Evolutionary conservation across 495 filamentous ascomycete species (phyloP).

Genomic region (Neurospora sp.): DNA sequence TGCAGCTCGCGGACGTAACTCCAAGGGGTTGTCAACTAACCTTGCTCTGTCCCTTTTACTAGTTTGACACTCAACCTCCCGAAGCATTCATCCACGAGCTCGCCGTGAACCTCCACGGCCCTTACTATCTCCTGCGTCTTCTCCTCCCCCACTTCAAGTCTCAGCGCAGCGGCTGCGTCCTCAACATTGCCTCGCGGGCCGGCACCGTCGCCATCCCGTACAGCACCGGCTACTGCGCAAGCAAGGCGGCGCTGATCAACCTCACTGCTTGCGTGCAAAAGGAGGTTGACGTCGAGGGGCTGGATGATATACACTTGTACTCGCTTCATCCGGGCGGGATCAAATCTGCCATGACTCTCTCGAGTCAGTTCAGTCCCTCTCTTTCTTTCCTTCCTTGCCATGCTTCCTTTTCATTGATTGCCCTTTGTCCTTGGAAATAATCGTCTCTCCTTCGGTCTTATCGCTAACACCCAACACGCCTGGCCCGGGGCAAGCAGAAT

Average conservation of each 20-base stretch:
- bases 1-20: background rate
- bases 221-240: slow-evolving; percentile 23
- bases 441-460: too few species aligned
- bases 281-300: slow-evolving; percentile 21
- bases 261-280: slow-evolving; percentile 23
- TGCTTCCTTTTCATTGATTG: too few species aligned
- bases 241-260: slow-evolving; percentile 28
- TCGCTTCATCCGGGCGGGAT: slow-evolving; percentile 25
- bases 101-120: slow-evolving; percentile 47
- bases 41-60: background rate
- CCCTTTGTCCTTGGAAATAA: too few species aligned
- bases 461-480: background rate
- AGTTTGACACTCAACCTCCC: slow-evolving; percentile 20
- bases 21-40: background rate
- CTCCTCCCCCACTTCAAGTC: slow-evolving; percentile 15
- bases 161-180: slow-evolving; percentile 18
- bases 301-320: slow-evolving; percentile 22
- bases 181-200: slow-evolving; percentile 25
- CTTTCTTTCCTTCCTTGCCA: too few species aligned
- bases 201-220: slow-evolving; percentile 24
- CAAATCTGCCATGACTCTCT: slow-evolving; percentile 22
- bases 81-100: slow-evolving; percentile 45
- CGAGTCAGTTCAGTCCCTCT: slow-evolving; percentile 9
- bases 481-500: slow-evolving; percentile 7
- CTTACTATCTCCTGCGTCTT: slow-evolving; percentile 26